These are phyloP conservation scores for Yamadazyma trypodendri DNA, from an alignment of 1,139 yeast species.

Conservation along the genomic window DNA sequence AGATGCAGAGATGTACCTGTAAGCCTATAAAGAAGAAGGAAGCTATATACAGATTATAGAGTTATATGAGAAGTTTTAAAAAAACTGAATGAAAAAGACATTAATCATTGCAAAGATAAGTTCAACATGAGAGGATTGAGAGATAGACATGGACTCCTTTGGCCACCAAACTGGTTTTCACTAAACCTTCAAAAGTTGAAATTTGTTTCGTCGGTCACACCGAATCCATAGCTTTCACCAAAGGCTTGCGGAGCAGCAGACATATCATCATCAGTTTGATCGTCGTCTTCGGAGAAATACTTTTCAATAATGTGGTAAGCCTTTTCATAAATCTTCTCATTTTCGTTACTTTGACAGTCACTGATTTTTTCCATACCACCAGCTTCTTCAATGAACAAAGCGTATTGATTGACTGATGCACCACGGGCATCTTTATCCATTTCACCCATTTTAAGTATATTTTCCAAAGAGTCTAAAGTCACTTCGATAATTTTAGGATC, in stretches of 20 bases:
- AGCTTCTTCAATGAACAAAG: slow-evolving; percentile 92
- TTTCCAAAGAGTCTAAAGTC: slow-evolving; percentile 91
- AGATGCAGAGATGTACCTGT: slow-evolving; percentile 17
- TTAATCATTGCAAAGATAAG: slow-evolving; percentile 3
- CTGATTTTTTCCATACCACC: slow-evolving; percentile 98
- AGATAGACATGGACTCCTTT: slow-evolving; percentile 2
- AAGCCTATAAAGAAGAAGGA: slow-evolving; percentile 10
- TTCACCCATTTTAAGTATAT: slow-evolving; percentile 92
- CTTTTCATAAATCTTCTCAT: slow-evolving; percentile 88
- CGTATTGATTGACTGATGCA: slow-evolving; percentile 73
- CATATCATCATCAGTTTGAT: slow-evolving; percentile 69
- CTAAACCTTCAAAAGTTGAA: slow-evolving; percentile 40
- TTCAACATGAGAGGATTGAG: slow-evolving; percentile 7
- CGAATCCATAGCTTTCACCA: slow-evolving; percentile 88
- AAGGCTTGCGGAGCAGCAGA: slow-evolving; percentile 73
- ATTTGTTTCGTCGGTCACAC: slow-evolving; percentile 55
- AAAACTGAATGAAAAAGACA: slow-evolving; percentile 6
- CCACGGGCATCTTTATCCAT: slow-evolving; percentile 80
- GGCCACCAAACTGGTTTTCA: not conserved
- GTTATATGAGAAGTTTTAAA: slow-evolving; percentile 9
- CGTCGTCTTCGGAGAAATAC: slow-evolving; percentile 85
- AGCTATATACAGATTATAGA: slow-evolving; percentile 10
- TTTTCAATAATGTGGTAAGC: slow-evolving; percentile 88
- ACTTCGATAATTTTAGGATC: slow-evolving; percentile 93
- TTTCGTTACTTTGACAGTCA: slow-evolving; percentile 88